A percentile compares a stretch with the other conserved stretches of the same genome.
Evolutionary conservation across 23 red algal species (phyloP).

Genomic region (Gracilaria vermiculophylla): DNA sequence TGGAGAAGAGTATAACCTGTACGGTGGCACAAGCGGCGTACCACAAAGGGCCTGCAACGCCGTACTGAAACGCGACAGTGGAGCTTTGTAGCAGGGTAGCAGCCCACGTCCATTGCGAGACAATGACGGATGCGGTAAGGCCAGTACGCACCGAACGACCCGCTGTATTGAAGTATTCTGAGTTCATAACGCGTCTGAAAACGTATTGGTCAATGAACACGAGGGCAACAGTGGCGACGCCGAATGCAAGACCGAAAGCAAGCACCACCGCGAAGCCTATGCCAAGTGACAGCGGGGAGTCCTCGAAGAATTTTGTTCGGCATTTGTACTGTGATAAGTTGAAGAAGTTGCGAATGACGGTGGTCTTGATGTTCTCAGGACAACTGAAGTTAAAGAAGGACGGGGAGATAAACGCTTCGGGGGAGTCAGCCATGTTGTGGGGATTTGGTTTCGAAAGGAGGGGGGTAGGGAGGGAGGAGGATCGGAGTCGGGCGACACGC

Average conservation of each 20-base stretch:
- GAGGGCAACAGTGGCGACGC: constrained; percentile 64
- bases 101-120: constrained; percentile 90
- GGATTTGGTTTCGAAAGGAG: not conserved
- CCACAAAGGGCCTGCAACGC: constrained; percentile 80
- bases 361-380: not conserved
- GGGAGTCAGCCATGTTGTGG: not conserved
- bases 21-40: constrained; percentile 77
- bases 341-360: constrained; percentile 54
- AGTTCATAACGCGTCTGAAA: constrained; percentile 60
- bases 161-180: constrained; percentile 90
- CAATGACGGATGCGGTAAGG: constrained; percentile 75
- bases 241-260: constrained; percentile 72
- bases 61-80: constrained; percentile 74
- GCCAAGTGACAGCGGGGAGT: constrained; percentile 15
- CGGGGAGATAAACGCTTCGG: not conserved
- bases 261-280: constrained; percentile 72
- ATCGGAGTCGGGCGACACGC: not conserved
- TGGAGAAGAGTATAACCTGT: constrained; percentile 80
- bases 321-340: constrained; percentile 48
- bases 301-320: constrained; percentile 33
- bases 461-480: not conserved
- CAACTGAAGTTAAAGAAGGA: constrained; percentile 9
- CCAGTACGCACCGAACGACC: constrained; percentile 72
- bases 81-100: constrained; percentile 81
- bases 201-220: constrained; percentile 75